Conservation (phyloP, 768 basidiomycete genomes). For the Boletus rufocinnamomeus region DNA sequence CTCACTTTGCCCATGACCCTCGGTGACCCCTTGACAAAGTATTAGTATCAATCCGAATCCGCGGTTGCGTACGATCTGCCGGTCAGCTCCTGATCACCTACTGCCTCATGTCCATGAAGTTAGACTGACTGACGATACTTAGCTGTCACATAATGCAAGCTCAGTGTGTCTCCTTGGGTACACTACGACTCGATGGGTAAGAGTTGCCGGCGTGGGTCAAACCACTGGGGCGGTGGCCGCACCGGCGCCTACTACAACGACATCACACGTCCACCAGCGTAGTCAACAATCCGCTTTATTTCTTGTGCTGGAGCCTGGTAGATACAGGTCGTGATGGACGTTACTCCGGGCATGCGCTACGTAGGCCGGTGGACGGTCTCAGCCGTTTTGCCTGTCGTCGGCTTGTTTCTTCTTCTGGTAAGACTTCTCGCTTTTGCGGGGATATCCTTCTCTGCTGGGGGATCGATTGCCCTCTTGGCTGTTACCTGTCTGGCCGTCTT, state of each 20-base stretch:
- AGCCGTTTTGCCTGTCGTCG: constrained; percentile 12
- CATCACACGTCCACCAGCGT: not conserved
- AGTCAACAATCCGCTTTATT: not conserved
- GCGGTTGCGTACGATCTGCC: not conserved
- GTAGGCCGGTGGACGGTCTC: constrained; percentile 18
- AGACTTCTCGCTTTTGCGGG: constrained; percentile 15
- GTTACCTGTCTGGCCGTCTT: constrained; percentile 4
- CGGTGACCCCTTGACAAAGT: not conserved
- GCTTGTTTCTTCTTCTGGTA: constrained; percentile 15
- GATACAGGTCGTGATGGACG: not conserved
- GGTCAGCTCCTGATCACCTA: not conserved
- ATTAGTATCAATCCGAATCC: not conserved
- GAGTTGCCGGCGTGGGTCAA: not conserved
- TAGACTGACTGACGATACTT: not conserved
- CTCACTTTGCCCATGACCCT: not conserved
- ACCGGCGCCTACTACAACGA: not conserved
- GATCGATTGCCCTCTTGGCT: constrained; percentile 8
- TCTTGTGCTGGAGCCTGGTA: not conserved
- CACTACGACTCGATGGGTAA: not conserved
- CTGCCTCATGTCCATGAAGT: too few relatives aligned
- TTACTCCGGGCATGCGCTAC: constrained; percentile 29
- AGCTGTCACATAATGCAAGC: not conserved
- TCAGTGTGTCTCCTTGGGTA: not conserved
- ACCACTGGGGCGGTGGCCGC: not conserved
- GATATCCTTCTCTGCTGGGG: constrained; percentile 8